Evolutionary conservation across 164 flowering plant genomes (phyloP).

Genomic region (Litsea cubeba): DNA sequence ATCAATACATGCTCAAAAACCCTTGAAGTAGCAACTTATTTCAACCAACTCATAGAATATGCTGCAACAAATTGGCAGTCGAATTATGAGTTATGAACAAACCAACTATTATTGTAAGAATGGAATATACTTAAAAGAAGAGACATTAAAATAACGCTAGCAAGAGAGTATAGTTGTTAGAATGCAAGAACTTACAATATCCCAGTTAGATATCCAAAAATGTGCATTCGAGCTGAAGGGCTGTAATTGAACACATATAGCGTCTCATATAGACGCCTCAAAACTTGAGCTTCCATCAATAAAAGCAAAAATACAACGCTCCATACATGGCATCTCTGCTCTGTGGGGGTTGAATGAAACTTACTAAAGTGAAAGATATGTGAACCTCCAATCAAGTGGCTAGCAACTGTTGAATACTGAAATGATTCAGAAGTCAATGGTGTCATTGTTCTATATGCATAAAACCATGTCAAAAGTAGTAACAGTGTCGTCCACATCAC

Average conservation of each 20-base stretch:
- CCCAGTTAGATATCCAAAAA: slow-evolving; percentile 80
- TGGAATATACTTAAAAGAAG: neutral
- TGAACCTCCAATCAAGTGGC: slow-evolving; percentile 68
- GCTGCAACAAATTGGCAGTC: neutral
- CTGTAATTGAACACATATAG: slow-evolving; percentile 72
- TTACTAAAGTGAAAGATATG: slow-evolving; percentile 40
- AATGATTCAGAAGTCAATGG: slow-evolving; percentile 38
- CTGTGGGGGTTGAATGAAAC: slow-evolving; percentile 22
- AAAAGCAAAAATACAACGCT: slow-evolving; percentile 59
- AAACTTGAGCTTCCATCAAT: slow-evolving; percentile 87
- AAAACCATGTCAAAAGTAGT: slow-evolving; percentile 57
- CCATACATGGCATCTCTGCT: slow-evolving; percentile 46
- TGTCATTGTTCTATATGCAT: slow-evolving; percentile 41
- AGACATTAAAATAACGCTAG: neutral
- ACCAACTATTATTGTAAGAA: no score
- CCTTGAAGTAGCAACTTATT: neutral
- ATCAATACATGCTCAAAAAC: no score
- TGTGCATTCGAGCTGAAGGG: slow-evolving; percentile 84
- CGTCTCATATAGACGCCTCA: slow-evolving; percentile 77
- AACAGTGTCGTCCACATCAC: slow-evolving; percentile 72
- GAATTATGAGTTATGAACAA: neutral
- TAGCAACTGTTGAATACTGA: slow-evolving; percentile 40
- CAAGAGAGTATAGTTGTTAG: neutral
- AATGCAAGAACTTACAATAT: slow-evolving; percentile 57
- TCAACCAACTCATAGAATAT: neutral